Conservation (phyloP, 2,329 filamentous ascomycete species). For the Diaporthe caulivora region DNA sequence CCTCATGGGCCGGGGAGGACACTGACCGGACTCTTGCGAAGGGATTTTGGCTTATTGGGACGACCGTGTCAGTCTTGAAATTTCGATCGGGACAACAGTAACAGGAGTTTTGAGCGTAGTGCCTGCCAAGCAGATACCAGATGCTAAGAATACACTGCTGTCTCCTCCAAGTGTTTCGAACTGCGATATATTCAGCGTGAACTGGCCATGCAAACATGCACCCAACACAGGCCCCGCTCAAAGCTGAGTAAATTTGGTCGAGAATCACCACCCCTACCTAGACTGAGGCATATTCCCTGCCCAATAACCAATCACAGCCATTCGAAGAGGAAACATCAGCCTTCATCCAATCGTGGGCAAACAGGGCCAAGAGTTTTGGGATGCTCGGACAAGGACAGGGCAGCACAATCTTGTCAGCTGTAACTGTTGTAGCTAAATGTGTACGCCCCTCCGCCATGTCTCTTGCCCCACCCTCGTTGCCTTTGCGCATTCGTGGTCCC, state of each 20-base stretch:
- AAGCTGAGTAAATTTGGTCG: not conserved
- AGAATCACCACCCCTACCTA: not conserved
- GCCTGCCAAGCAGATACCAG: not conserved
- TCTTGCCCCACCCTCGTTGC: not conserved
- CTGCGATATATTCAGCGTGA: not conserved
- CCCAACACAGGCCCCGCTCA: not conserved
- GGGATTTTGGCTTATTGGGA: not conserved
- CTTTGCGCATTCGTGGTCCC: not conserved
- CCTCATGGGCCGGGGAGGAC: not conserved
- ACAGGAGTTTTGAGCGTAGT: not conserved
- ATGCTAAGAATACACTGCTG: constrained; percentile 25
- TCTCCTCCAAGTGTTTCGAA: constrained; percentile 23
- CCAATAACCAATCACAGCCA: not conserved
- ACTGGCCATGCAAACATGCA: not conserved
- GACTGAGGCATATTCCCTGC: constrained; percentile 1
- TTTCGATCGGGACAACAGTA: not conserved
- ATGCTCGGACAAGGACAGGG: constrained; percentile 5
- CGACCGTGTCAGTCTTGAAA: not conserved
- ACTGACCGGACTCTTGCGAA: not conserved
- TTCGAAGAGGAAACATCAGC: not conserved
- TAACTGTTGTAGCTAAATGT: not conserved
- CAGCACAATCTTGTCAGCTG: not conserved
- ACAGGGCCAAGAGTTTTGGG: constrained; percentile 18
- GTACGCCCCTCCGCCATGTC: not conserved
- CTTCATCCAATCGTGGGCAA: constrained; percentile 6